Conservation (phyloP, 2,329 filamentous ascomycete genomes). For the Epichloe gansuensis region DNA sequence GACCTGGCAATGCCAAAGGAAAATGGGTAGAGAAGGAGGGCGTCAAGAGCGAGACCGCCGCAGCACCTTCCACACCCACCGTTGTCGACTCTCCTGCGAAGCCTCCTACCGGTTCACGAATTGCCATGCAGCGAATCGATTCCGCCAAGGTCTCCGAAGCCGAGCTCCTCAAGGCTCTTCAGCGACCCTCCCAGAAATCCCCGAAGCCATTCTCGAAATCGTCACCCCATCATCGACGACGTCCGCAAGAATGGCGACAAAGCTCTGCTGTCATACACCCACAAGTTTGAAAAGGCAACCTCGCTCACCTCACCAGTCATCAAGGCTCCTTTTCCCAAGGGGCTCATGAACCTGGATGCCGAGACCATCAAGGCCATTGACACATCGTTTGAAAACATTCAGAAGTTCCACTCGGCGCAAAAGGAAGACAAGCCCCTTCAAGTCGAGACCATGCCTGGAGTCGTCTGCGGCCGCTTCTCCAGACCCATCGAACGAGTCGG, state of each 20-base stretch:
- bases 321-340: slow-evolving; percentile 73
- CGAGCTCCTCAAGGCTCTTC: slow-evolving; percentile 62
- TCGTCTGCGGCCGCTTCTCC: slow-evolving; percentile 85
- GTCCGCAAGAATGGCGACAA: slow-evolving; percentile 76
- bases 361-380: slow-evolving; percentile 93
- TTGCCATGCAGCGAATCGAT: slow-evolving; percentile 73
- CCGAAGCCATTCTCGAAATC: slow-evolving; percentile 85
- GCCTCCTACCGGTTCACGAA: slow-evolving; percentile 38
- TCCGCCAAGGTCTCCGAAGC: slow-evolving; percentile 49
- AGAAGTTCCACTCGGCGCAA: slow-evolving; percentile 86
- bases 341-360: slow-evolving; percentile 71
- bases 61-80: slow-evolving; percentile 21
- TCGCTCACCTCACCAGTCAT: slow-evolving; percentile 82
- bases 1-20: slow-evolving; percentile 87
- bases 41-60: slow-evolving; percentile 34
- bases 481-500: slow-evolving; percentile 93
- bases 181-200: slow-evolving; percentile 90
- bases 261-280: slow-evolving; percentile 82
- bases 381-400: slow-evolving; percentile 85
- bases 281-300: slow-evolving; percentile 95
- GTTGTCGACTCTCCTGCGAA: slow-evolving; percentile 21
- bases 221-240: slow-evolving; percentile 81
- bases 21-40: slow-evolving; percentile 81
- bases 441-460: slow-evolving; percentile 96
- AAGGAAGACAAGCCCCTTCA: slow-evolving; percentile 68